Evolutionary conservation across 371 early-diverging fungal genomes (phyloP), one percentile per base, ranked within the genome.

Genomic region (Syncephalastrum monosporum): DNA sequence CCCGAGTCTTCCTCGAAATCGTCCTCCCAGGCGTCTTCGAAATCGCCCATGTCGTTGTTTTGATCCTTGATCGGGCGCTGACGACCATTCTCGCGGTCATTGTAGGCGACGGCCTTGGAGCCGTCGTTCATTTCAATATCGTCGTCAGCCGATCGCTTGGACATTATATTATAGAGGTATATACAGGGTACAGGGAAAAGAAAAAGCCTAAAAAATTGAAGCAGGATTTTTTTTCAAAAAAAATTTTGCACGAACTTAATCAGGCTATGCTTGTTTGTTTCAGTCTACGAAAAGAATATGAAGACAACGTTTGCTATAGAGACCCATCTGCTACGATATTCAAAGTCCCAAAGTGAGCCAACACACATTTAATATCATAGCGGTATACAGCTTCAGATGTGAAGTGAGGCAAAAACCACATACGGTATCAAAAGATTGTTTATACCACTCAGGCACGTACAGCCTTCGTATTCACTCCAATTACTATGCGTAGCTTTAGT

Each of bases 11-110:
- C 84, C 64, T 91, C 94, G 41, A 91, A 75, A 64, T 96, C 97
- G 76, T 98, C 98, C 61, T 94, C 95, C 81, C 82, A 97, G 29
- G 89, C 86, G 74, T 98, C 98, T 72, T 98, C 98, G 63, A 96
- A 98, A 67, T 94, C 95, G 64, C 96, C 96, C 91, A 95, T 92
- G 14, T 79, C 92, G 47, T 87, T 89, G 55, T 85, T 82, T 49
- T 75, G 64, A 33, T 74, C 72, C 25, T 58, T 44, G 50, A 57
- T 16, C 43, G 59, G 14, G 44, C 56, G 55, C 45, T 63, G 65
- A 50, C 65, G 60, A 19, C 68, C 64, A 45, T 53, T 61, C 38
- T 33, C 38, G 38, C 77, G 76, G 23, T 57, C 65, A 23, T 62
- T 66, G 24, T 76, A 69, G 49, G 76, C 72, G 53, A 68, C 50